Conservation (phyloP, 768 basidiomycete genomes). For the Galerina marginata region DNA sequence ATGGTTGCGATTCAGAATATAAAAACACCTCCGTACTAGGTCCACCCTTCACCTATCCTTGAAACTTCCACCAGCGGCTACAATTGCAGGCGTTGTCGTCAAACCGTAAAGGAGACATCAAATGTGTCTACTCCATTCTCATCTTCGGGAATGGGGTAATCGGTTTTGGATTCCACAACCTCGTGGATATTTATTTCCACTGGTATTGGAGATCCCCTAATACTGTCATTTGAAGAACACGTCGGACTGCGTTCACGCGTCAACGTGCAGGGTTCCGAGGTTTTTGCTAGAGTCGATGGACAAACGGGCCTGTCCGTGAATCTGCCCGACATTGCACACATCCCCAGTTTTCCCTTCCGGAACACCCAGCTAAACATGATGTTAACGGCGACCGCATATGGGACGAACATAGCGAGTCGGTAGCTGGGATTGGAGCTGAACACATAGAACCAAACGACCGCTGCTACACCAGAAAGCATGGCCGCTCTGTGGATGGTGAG, state of each 20-base stretch:
- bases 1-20: too few relatives aligned
- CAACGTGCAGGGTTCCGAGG: not conserved
- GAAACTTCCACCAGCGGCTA: too few relatives aligned
- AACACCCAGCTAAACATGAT: slow-evolving; percentile 16
- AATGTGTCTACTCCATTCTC: not conserved
- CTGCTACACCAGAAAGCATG: not conserved
- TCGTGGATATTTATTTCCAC: not conserved
- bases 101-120: too few relatives aligned
- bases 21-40: too few relatives aligned
- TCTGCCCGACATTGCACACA: not conserved
- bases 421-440: slow-evolving; percentile 4
- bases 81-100: too few relatives aligned
- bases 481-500: not conserved
- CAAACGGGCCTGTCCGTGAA: not conserved
- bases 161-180: not conserved
- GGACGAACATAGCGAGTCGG: slow-evolving; percentile 10
- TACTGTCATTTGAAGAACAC: not conserved
- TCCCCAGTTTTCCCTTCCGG: slow-evolving; percentile 3
- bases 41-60: too few relatives aligned
- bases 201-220: not conserved
- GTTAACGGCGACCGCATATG: slow-evolving; percentile 5
- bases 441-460: slow-evolving; percentile 3
- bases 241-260: not conserved
- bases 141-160: not conserved
- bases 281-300: not conserved